Base-by-base conservation (phyloP, 148 eudicot species). In the Rhododendron ovatum region DNA sequence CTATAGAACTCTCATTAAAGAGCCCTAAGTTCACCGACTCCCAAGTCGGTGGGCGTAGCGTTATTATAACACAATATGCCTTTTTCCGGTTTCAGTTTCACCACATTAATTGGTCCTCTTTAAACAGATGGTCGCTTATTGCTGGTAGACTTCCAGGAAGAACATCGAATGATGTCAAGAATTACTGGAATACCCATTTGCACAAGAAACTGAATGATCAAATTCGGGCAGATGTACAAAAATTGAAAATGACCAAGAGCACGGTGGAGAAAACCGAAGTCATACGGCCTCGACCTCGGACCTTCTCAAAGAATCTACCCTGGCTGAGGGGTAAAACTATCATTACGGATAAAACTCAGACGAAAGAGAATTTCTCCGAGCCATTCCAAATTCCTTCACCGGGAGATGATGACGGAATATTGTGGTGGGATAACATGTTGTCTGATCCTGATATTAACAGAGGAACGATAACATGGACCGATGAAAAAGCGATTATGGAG, bases 61-160 rank as follows among this genome's bases (percentile, higher is more conserved):
- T 30, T 30, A 30, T 30, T 30, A 30, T 30, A 30, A 30, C 30
- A 30, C 30, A 51, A 18, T 59, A 2, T 59, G n/a, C 13, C 67
- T 1, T 59, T 59, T 13, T 14, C 14, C 73, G 13, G 3, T 63
- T 63, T 59, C 71, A 24, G 1, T 6, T 24, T 24, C 26, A n/a
- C 12, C 17, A 26, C 50, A 30, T n/a, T 84, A 75, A 75, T 35
- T 13, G 15, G 50, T 48, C 18, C 17, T 69, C 57, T 33, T n/a
- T 26, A 51, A 69, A 84, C 53, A 84, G 86, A 77, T 84, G 86
- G 86, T 84, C 86, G 1, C 15, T 84, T 20, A 84, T 84, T 43
- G 82, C 86, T 0, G 86, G 86, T 35, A 76, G 86, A 77, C 86
- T 84, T 53, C 48, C 81, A 0, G 86, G 86, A 84, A 51, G 86